Evolutionary conservation across 2,329 filamentous ascomycete genomes (phyloP).

Genomic region (Furcasterigmium sp.): DNA sequence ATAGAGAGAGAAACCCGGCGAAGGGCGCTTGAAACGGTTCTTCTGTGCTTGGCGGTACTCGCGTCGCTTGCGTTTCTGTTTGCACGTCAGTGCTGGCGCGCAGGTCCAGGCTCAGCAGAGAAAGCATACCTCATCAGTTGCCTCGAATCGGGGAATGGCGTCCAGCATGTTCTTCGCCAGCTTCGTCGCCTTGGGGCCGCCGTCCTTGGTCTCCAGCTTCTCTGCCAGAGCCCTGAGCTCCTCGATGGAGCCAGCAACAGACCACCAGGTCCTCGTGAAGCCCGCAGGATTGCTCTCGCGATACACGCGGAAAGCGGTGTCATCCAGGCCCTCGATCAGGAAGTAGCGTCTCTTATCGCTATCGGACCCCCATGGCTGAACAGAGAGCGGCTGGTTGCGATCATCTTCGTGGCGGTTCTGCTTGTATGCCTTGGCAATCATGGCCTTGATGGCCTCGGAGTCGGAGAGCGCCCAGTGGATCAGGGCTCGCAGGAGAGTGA

Average conservation of each 20-base stretch:
- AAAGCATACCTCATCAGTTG: conserved; percentile 71
- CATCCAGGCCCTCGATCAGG: conserved; percentile 87
- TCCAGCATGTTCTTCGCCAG: conserved; percentile 72
- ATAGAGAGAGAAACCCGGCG: conserved; percentile 87
- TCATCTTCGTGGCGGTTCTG: conserved; percentile 75
- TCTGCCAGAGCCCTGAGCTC: conserved; percentile 72
- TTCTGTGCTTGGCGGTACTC: conserved; percentile 86
- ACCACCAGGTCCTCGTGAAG: conserved; percentile 81
- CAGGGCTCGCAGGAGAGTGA: conserved; percentile 76
- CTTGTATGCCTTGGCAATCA: conserved; percentile 87
- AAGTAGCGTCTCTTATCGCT: conserved; percentile 91
- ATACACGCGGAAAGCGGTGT: conserved; percentile 91
- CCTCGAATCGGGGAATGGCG: conserved; percentile 86
- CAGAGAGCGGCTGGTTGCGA: conserved; percentile 78
- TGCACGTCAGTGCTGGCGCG: neutral
- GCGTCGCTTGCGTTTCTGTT: conserved; percentile 81
- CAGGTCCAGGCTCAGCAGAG: neutral
- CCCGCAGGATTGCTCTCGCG: conserved; percentile 82
- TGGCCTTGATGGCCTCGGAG: conserved; percentile 74
- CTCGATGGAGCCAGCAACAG: conserved; percentile 83
- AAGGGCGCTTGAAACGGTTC: conserved; percentile 80
- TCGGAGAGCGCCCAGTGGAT: conserved; percentile 85
- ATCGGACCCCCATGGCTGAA: conserved; percentile 87
- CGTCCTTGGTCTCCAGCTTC: conserved; percentile 72
- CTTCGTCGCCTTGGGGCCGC: conserved; percentile 72